Conservation (phyloP, 2,329 filamentous ascomycete genomes). For the Fusarium ambrosium region DNA sequence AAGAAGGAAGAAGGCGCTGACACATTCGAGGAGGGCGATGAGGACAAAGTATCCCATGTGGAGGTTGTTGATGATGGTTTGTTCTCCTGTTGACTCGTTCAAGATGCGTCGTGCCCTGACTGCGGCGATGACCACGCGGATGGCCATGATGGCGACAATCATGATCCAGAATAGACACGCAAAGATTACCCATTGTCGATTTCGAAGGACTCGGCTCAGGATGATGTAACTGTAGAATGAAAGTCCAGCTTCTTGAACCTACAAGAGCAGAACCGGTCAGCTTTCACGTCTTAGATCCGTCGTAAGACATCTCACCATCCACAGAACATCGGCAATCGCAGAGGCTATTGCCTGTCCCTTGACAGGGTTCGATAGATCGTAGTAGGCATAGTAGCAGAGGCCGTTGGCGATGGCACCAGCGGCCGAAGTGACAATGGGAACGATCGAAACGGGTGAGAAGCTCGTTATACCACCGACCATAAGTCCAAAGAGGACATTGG, state of each 20-base stretch:
- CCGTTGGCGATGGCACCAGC: constrained; percentile 59
- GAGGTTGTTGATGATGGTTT: constrained; percentile 52
- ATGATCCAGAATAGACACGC: constrained; percentile 69
- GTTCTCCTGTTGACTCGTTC: constrained; percentile 38
- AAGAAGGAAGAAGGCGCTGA: constrained; percentile 57
- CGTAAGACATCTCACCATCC: constrained; percentile 51
- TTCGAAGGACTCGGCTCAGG: constrained; percentile 63
- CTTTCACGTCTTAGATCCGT: neutral
- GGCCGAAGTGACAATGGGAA: constrained; percentile 56
- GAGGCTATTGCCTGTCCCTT: constrained; percentile 52
- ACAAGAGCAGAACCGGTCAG: neutral
- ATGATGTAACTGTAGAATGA: constrained; percentile 67
- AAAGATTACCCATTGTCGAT: constrained; percentile 59
- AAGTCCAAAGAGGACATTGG: constrained; percentile 55
- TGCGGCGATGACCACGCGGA: constrained; percentile 59
- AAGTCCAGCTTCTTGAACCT: constrained; percentile 60
- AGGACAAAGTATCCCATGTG: constrained; percentile 59
- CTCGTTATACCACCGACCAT: constrained; percentile 56
- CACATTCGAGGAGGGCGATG: constrained; percentile 57
- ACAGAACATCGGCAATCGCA: constrained; percentile 55
- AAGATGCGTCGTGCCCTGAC: constrained; percentile 50
- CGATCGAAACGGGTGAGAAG: constrained; percentile 54
- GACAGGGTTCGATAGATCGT: constrained; percentile 39
- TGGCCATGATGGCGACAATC: constrained; percentile 63
- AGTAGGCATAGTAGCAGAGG: constrained; percentile 59